These are phyloP conservation scores for Pestalotiopsis sp. DNA, from an alignment of 2,329 filamentous ascomycete genomes.

Conservation along the genomic window DNA sequence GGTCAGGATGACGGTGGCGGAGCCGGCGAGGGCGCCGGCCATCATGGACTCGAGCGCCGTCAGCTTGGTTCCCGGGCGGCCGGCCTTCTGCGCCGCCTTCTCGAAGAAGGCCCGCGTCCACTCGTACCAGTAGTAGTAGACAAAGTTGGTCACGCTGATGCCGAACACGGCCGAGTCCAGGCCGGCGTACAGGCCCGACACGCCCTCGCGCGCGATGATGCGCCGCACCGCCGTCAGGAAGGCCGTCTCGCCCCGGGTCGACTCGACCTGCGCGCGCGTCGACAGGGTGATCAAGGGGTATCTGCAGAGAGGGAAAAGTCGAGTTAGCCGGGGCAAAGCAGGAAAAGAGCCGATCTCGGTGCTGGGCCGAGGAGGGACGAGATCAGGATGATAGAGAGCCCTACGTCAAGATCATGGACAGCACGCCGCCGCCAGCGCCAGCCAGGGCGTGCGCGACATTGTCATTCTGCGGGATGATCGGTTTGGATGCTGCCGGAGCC, in stretches of 20 bases:
- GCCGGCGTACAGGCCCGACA: slow-evolving; percentile 87
- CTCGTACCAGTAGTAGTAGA: slow-evolving; percentile 99
- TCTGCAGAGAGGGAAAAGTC: slow-evolving; percentile 44
- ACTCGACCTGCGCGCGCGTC: slow-evolving; percentile 96
- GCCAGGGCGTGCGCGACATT: slow-evolving; percentile 96
- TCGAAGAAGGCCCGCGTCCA: slow-evolving; percentile 91
- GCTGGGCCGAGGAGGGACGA: neutral
- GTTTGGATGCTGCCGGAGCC: slow-evolving; percentile 52
- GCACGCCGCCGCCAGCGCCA: slow-evolving; percentile 87
- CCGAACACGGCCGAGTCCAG: slow-evolving; percentile 94
- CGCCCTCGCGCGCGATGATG: slow-evolving; percentile 90
- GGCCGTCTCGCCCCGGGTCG: slow-evolving; percentile 84
- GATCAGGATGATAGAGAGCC: slow-evolving; percentile 10
- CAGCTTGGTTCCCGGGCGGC: slow-evolving; percentile 77
- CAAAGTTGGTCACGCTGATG: slow-evolving; percentile 98
- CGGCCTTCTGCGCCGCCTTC: slow-evolving; percentile 71
- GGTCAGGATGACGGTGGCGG: slow-evolving; percentile 91
- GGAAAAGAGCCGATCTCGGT: neutral
- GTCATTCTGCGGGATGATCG: slow-evolving; percentile 82
- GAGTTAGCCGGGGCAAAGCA: neutral
- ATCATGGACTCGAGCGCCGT: slow-evolving; percentile 94
- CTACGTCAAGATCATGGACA: slow-evolving; percentile 95
- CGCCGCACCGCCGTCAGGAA: slow-evolving; percentile 81
- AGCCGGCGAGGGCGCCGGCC: slow-evolving; percentile 90
- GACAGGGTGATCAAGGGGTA: slow-evolving; percentile 98